Conservation (phyloP, 768 basidiomycete genomes). For the Lactarius hatsudake region DNA sequence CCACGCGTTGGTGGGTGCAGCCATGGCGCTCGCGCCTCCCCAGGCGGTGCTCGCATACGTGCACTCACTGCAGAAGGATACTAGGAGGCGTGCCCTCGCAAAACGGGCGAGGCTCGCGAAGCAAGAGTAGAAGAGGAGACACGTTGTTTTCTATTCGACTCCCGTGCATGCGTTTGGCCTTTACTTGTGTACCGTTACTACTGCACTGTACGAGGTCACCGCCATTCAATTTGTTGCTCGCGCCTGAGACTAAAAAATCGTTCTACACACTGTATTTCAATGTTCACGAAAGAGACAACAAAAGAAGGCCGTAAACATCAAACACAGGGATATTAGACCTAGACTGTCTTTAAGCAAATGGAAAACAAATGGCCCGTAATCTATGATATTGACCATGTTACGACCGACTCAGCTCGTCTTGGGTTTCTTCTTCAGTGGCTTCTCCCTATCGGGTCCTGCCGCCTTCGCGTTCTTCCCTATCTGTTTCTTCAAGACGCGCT, state of each 20-base stretch:
- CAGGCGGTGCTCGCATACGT: slow-evolving; percentile 41
- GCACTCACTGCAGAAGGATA: slow-evolving; percentile 69
- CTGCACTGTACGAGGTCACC: not conserved
- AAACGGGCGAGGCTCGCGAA: slow-evolving; percentile 63
- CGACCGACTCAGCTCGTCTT: slow-evolving; percentile 3
- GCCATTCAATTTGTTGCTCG: not conserved
- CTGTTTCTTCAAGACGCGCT: slow-evolving; percentile 19
- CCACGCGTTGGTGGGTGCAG: slow-evolving; percentile 19
- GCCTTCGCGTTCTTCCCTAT: not conserved
- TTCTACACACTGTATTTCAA: too few species aligned
- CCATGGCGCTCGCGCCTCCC: slow-evolving; percentile 23
- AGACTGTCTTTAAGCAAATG: not conserved
- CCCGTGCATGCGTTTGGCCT: not conserved
- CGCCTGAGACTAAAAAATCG: not conserved
- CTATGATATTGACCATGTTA: not conserved
- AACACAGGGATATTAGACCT: not conserved
- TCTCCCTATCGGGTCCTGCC: not conserved
- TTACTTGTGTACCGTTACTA: not conserved
- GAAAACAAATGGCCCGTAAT: not conserved
- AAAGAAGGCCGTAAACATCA: not conserved
- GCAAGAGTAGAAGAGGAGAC: slow-evolving; percentile 35
- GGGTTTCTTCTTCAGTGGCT: slow-evolving; percentile 10
- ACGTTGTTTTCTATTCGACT: not conserved
- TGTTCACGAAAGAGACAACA: not conserved
- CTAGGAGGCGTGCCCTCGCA: slow-evolving; percentile 60